Base-by-base conservation (phyloP, 148 eudicot species). In the Linanthus parryae region DNA sequence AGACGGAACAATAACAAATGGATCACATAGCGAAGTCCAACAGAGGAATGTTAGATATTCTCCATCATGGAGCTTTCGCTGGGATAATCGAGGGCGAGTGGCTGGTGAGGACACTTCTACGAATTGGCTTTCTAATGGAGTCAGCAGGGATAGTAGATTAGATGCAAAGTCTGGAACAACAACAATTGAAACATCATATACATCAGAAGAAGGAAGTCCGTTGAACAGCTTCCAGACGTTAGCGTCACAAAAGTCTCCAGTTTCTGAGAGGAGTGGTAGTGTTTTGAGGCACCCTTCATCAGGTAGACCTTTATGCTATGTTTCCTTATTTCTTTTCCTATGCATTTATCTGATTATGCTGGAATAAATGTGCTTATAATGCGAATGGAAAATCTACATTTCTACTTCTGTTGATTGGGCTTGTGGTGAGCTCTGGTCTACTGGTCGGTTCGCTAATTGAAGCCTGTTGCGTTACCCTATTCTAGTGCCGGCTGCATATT, bases 1-100 rank as follows among this genome's bases (percentile, higher is more conserved):
- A 66, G 99, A 88, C 56, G 68, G 74, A 75, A 73, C 80, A 44
- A 70, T 84, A 65, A 75, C 71, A 28, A 80, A 67, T 64, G 82
- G 82, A 70, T 52, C 95, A 13, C 61, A 62, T 42, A 62, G 69
- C 43, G 99, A 92, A 21, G 44, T 67, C 66, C 31, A 62, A 52
- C 77, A 69, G 33, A 80, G 99, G 63, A 80, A 82, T 67, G 60
- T 63, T 20, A 67, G 88, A 55, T 65, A 82, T 59, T 92, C 99
- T 11, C 96, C 99, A 33, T 73, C 94, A 3, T 92, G 99, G 99
- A 92, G 99, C 73, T 75, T 92, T 59, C 79, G 88, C 22, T 82
- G 96, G 99, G 99, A 92, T 72, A 92, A 81, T 62, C 74, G 96
- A 63, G 88, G 84, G 23, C 73, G 96, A 44, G 95, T 82, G 42